These are phyloP conservation scores for Hyphodiscus hymeniophilus DNA, from an alignment of 495 filamentous ascomycete species.

Conservation along the genomic window DNA sequence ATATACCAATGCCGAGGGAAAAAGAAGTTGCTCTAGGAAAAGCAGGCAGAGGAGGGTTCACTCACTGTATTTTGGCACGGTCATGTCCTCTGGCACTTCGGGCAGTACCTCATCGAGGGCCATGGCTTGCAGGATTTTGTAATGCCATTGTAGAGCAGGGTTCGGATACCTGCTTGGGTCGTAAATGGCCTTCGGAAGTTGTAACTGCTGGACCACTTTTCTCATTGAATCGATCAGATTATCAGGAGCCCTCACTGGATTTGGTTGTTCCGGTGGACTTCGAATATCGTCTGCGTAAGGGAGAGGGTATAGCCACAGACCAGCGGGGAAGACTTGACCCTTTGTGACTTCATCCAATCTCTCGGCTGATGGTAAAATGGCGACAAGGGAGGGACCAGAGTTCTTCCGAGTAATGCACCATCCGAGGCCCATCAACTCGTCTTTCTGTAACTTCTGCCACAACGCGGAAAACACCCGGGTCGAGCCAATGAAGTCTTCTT, in stretches of 20 bases:
- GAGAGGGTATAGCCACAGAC: constrained; percentile 81
- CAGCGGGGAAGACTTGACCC: constrained; percentile 54
- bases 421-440: constrained; percentile 70
- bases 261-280: constrained; percentile 45
- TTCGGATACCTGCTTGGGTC: constrained; percentile 87
- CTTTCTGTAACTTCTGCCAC: constrained; percentile 73
- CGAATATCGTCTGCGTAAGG: constrained; percentile 91
- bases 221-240: constrained; percentile 74
- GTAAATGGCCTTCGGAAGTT: constrained; percentile 80
- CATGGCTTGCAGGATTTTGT: constrained; percentile 84
- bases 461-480: constrained; percentile 88
- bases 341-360: constrained; percentile 45
- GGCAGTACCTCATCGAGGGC: constrained; percentile 91
- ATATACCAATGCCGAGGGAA: too few relatives aligned
- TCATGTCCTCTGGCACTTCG: constrained; percentile 61
- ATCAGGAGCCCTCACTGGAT: constrained; percentile 55
- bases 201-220: constrained; percentile 71
- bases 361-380: constrained; percentile 68
- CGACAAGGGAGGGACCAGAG: constrained; percentile 66
- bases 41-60: too few relatives aligned
- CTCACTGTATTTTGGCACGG: constrained; percentile 72
- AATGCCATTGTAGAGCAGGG: constrained; percentile 95
- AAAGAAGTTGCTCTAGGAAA: too few relatives aligned
- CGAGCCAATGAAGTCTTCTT: constrained; percentile 81
- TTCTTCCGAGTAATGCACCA: constrained; percentile 87